Evolutionary conservation across 805 yeast species (phyloP).

Genomic region (Wickerhamiella parazyma): DNA sequence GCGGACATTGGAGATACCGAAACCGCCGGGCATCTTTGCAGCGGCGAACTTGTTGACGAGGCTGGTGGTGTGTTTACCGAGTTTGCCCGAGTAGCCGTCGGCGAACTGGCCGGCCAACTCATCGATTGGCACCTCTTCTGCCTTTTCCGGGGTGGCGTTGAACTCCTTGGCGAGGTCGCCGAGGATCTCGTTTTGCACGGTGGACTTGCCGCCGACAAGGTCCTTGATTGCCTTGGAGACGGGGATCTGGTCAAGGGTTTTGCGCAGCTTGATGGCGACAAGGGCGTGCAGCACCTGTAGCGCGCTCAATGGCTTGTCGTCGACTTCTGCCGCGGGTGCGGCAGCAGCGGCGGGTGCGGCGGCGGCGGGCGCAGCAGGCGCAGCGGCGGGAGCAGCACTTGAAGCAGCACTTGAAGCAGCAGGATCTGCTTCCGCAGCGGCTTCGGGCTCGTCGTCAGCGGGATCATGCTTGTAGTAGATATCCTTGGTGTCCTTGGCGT

Average conservation of each 20-base stretch:
- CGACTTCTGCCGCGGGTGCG: conserved; percentile 70
- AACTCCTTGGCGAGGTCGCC: conserved; percentile 99
- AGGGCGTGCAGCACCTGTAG: conserved; percentile 67
- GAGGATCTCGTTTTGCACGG: conserved; percentile 94
- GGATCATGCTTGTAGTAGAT: conserved; percentile 67
- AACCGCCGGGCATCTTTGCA: conserved; percentile 99
- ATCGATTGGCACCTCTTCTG: conserved; percentile 93
- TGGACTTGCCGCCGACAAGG: conserved; percentile 95
- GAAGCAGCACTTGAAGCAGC: conserved; percentile 43
- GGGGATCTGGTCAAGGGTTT: conserved; percentile 72
- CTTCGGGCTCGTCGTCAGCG: conserved; percentile 22
- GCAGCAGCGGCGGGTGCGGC: conserved; percentile 55
- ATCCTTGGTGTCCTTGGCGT: conserved; percentile 90
- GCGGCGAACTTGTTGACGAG: conserved; percentile 83
- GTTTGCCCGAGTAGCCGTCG: conserved; percentile 71
- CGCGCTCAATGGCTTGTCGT: conserved; percentile 87
- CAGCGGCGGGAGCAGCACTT: conserved; percentile 46
- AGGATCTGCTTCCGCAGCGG: conserved; percentile 25
- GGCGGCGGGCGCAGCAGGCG: conserved; percentile 42
- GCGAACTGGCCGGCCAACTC: conserved; percentile 95
- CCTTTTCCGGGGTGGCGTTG: conserved; percentile 96
- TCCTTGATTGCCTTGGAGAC: conserved; percentile 90
- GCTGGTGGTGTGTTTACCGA: conserved; percentile 89
- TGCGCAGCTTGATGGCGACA: conserved; percentile 93
- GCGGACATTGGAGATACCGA: conserved; percentile 81